A percentile compares a stretch with the other conserved stretches of the same genome.
Conservation (phyloP, 208 protist genomes). For the Crithidia mellificae region DNA sequence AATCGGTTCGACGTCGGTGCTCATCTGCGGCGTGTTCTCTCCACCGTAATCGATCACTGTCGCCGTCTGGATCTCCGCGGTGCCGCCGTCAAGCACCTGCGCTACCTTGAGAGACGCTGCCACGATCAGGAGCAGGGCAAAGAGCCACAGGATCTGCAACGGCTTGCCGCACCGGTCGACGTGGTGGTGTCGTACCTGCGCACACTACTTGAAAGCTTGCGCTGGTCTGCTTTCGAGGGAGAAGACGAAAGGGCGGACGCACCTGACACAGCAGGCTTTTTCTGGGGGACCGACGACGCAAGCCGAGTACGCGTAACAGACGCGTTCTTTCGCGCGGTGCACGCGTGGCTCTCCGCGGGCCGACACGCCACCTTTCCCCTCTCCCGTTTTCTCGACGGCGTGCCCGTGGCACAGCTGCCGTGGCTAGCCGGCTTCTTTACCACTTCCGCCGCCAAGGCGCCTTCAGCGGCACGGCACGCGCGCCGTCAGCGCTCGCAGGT, state of each 20-base stretch:
- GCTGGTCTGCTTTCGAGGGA: slow-evolving; percentile 13
- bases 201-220: slow-evolving; percentile 37
- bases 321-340: slow-evolving; percentile 32
- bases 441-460: background rate
- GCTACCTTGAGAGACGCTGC: slow-evolving; percentile 47
- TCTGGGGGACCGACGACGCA: slow-evolving; percentile 44
- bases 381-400: slow-evolving; percentile 51
- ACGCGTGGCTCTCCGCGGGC: slow-evolving; percentile 53
- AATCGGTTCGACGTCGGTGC: slow-evolving; percentile 14
- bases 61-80: slow-evolving; percentile 57
- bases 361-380: slow-evolving; percentile 47
- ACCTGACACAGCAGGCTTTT: slow-evolving; percentile 13
- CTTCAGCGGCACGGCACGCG: slow-evolving; percentile 17
- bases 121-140: slow-evolving; percentile 16
- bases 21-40: slow-evolving; percentile 29
- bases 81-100: slow-evolving; percentile 49
- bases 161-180: slow-evolving; percentile 38
- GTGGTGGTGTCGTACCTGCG: slow-evolving; percentile 55
- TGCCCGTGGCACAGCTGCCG: slow-evolving; percentile 59
- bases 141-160: slow-evolving; percentile 8
- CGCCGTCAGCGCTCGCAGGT: slow-evolving; percentile 49
- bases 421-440: slow-evolving; percentile 70
- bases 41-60: slow-evolving; percentile 45
- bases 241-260: too few relatives aligned
- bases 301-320: slow-evolving; percentile 30